Percentiles rank a stretch among this genome's conserved stretches.
These are phyloP conservation scores for Luffa aegyptiaca DNA, from an alignment of 306 rosid genomes.

Conservation along the genomic window DNA sequence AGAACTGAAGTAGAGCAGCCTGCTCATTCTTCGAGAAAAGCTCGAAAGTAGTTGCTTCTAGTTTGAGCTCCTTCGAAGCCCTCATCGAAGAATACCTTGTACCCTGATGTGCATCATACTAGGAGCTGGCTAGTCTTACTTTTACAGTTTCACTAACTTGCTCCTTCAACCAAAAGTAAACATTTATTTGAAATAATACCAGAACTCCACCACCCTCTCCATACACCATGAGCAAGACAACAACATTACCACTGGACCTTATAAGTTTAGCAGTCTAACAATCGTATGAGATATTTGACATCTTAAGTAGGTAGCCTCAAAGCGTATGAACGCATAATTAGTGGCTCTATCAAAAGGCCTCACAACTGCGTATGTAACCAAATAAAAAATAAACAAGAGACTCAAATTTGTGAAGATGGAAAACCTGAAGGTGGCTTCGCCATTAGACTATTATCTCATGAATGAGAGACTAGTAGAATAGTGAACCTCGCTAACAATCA, in stretches of 20 bases:
- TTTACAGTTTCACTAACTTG: not conserved
- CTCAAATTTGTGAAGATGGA: not conserved
- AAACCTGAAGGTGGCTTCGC: not conserved
- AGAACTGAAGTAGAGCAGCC: not conserved
- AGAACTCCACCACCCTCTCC: not conserved
- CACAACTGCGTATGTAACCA: not conserved
- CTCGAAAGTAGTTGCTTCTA: not conserved
- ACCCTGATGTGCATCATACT: not conserved
- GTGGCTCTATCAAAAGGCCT: not conserved
- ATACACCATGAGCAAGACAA: not conserved
- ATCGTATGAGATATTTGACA: not conserved
- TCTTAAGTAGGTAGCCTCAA: not conserved
- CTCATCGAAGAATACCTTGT: not conserved
- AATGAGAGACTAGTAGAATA: not conserved
- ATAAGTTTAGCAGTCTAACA: not conserved
- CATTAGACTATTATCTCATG: not conserved
- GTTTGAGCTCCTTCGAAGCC: not conserved
- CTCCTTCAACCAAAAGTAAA: not conserved
- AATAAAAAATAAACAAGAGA: not conserved
- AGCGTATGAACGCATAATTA: not conserved
- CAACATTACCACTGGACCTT: not conserved
- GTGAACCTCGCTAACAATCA: not conserved
- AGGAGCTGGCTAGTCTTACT: not conserved
- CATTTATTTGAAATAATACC: not conserved
- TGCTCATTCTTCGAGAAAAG: not conserved